A percentile compares a stretch with the other conserved stretches of the same genome.
These are phyloP conservation scores for Aspergillus aculeatus DNA, from an alignment of 2,329 filamentous ascomycete genomes.

Conservation along the genomic window DNA sequence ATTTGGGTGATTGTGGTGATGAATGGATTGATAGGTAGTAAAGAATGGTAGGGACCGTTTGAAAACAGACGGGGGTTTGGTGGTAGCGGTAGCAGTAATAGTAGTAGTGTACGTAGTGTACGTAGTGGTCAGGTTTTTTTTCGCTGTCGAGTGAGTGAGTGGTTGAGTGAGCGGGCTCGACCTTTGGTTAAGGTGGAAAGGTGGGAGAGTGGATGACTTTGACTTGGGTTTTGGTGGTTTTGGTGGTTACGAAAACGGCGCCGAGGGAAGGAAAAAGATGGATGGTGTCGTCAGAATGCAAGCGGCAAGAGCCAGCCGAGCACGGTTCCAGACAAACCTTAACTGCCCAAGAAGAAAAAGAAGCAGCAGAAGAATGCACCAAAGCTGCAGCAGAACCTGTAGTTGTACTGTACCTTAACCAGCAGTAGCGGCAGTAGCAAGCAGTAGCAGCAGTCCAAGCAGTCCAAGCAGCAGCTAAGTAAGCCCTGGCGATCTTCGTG, in stretches of 20 bases:
- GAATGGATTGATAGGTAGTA: background rate
- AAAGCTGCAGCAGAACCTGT: background rate
- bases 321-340: constrained; percentile 34
- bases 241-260: constrained; percentile 31
- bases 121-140: too few species aligned
- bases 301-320: constrained; percentile 35
- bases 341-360: constrained; percentile 11
- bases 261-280: constrained; percentile 12
- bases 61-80: constrained; percentile 2
- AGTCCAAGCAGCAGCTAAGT: background rate
- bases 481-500: background rate
- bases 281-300: constrained; percentile 39
- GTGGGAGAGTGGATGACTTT: background rate
- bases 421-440: background rate
- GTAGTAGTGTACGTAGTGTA: background rate
- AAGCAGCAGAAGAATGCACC: constrained; percentile 10
- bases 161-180: background rate
- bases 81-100: background rate
- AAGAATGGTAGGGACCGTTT: constrained; percentile 1
- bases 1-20: background rate
- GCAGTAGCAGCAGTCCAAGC: background rate
- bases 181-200: background rate
- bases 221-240: background rate
- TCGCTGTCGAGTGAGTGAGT: background rate
- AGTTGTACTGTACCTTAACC: background rate